These are phyloP conservation scores for Dendrobium nobile DNA, from an alignment of 106 monocot species.

Conservation along the genomic window DNA sequence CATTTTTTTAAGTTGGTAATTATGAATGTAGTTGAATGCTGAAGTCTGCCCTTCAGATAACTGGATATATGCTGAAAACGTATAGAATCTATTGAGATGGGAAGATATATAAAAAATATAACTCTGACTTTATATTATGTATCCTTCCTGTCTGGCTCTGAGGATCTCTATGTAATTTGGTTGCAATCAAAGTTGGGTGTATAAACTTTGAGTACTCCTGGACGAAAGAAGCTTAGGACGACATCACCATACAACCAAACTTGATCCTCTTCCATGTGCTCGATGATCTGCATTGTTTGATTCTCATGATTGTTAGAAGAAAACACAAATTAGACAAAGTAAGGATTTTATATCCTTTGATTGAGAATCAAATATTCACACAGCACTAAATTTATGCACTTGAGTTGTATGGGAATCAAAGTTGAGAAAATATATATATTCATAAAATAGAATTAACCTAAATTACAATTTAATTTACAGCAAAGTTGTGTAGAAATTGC, in stretches of 20 bases:
- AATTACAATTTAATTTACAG: too few species aligned
- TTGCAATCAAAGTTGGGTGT: slow-evolving; percentile 99
- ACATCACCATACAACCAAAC: slow-evolving; percentile 66
- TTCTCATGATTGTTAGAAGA: too few species aligned
- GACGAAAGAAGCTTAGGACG: slow-evolving; percentile 63
- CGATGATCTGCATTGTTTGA: slow-evolving; percentile 67
- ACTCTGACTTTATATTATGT: slow-evolving; percentile 47
- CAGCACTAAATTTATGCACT: not conserved
- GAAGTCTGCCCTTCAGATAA: too few species aligned
- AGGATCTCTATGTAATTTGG: slow-evolving; percentile 56
- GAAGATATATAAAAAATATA: too few species aligned
- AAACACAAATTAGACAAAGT: not conserved
- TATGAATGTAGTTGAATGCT: too few species aligned
- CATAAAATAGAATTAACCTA: too few species aligned
- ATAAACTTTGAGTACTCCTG: slow-evolving; percentile 62
- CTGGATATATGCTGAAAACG: too few species aligned
- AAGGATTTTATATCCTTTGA: not conserved
- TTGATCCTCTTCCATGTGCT: slow-evolving; percentile 94
- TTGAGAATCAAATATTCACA: not conserved
- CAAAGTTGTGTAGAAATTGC: too few species aligned
- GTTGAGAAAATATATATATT: too few species aligned
- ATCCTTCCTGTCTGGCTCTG: slow-evolving; percentile 41
- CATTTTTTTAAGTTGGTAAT: too few species aligned
- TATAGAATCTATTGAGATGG: too few species aligned
- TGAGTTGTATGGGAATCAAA: too few species aligned